A percentile compares a stretch with the other conserved stretches of the same genome.
Conservation (phyloP, 768 basidiomycete species). For the Clitopilus passeckerianus region DNA sequence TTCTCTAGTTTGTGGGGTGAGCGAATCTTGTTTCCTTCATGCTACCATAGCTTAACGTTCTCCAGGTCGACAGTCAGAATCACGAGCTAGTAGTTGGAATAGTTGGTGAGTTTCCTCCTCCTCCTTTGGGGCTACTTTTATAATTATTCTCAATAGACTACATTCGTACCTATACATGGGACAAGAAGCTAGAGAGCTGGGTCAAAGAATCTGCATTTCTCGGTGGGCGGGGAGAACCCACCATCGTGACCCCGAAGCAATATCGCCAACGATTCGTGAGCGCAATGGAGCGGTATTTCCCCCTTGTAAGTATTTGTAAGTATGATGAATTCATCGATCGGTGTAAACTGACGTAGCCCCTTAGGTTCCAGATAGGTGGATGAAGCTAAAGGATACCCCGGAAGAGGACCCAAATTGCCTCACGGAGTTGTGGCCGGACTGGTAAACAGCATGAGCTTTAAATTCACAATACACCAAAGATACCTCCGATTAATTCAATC, state of each 20-base stretch:
- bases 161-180: slow-evolving; percentile 95
- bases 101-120: slow-evolving; percentile 61
- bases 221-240: slow-evolving; percentile 88
- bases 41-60: background rate
- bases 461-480: background rate
- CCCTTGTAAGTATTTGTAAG: slow-evolving; percentile 69
- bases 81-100: slow-evolving; percentile 96
- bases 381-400: slow-evolving; percentile 77
- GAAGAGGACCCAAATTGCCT: slow-evolving; percentile 66
- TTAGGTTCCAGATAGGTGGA: slow-evolving; percentile 87
- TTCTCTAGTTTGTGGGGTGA: slow-evolving; percentile 82
- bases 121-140: slow-evolving; percentile 1
- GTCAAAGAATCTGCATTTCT: slow-evolving; percentile 94
- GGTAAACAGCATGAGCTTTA: slow-evolving; percentile 31
- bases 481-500: background rate
- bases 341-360: slow-evolving; percentile 1
- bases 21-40: slow-evolving; percentile 4
- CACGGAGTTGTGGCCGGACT: slow-evolving; percentile 60
- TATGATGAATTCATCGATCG: background rate
- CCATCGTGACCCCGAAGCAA: slow-evolving; percentile 93
- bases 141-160: slow-evolving; percentile 53
- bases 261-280: slow-evolving; percentile 84
- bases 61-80: slow-evolving; percentile 74
- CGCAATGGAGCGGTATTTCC: slow-evolving; percentile 90
- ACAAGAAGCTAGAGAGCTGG: slow-evolving; percentile 98